Evolutionary conservation across 306 rosid genomes (phyloP).

Genomic region (Abrus pulchellus): DNA sequence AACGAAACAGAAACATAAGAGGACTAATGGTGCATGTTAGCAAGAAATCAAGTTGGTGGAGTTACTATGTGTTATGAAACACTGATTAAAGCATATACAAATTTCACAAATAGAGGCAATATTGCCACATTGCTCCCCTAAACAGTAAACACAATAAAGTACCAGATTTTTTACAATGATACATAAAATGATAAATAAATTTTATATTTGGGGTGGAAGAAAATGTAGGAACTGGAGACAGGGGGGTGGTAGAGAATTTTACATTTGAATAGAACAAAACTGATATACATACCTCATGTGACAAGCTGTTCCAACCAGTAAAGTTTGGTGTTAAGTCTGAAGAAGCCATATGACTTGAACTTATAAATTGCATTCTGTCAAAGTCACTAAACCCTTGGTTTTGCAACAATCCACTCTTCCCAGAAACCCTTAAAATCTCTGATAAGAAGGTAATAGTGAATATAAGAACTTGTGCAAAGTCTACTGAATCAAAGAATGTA

Average conservation of each 20-base stretch:
- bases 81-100: slow-evolving; percentile 5
- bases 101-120: slow-evolving; percentile 15
- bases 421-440: slow-evolving; percentile 64
- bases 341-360: slow-evolving; percentile 54
- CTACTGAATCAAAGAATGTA: slow-evolving; percentile 24
- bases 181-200: neutral
- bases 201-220: slow-evolving; percentile 2
- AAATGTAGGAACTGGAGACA: slow-evolving; percentile 1
- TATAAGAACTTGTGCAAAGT: slow-evolving; percentile 31
- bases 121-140: neutral
- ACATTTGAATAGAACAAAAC: neutral
- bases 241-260: neutral
- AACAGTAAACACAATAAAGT: neutral
- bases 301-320: slow-evolving; percentile 59
- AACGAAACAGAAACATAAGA: slow-evolving; percentile 13
- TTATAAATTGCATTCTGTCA: slow-evolving; percentile 55
- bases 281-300: slow-evolving; percentile 58
- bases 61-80: neutral
- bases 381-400: slow-evolving; percentile 59
- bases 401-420: slow-evolving; percentile 57
- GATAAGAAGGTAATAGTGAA: slow-evolving; percentile 24
- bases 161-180: neutral
- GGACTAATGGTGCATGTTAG: neutral
- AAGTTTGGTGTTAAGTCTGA: slow-evolving; percentile 52
- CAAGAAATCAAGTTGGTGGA: slow-evolving; percentile 20